These are phyloP conservation scores for Aspergillus sclerotioniger DNA, from an alignment of 495 filamentous ascomycete genomes.

Conservation along the genomic window DNA sequence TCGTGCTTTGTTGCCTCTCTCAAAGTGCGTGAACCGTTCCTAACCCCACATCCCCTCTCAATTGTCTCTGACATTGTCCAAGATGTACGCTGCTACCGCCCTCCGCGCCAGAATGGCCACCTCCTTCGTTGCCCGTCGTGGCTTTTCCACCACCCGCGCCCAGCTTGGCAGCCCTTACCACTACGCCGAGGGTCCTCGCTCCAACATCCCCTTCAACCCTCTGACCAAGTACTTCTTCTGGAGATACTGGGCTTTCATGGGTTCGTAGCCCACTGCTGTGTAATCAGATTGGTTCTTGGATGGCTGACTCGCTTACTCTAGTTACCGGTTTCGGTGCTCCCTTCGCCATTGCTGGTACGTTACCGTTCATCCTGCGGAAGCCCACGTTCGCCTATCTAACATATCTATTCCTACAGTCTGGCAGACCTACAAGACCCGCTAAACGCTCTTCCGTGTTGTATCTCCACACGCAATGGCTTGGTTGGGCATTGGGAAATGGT, in stretches of 20 bases:
- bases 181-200: conserved; percentile 93
- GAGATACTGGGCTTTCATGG: conserved; percentile 79
- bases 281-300: conserved; percentile 10
- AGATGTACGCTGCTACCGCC: conserved; percentile 87
- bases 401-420: conserved; percentile 58
- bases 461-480: conserved; percentile 20
- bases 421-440: conserved; percentile 75
- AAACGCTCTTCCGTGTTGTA: conserved; percentile 23
- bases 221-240: conserved; percentile 77
- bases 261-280: conserved; percentile 44
- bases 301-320: conserved; percentile 41
- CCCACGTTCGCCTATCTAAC: conserved; percentile 22
- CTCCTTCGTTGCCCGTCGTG: conserved; percentile 77
- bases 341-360: conserved; percentile 80
- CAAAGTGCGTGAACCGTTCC: conserved; percentile 32
- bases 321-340: conserved; percentile 74
- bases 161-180: conserved; percentile 90
- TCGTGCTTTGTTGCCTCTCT: conserved; percentile 29
- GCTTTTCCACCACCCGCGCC: conserved; percentile 86
- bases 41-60: background rate
- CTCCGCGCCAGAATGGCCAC: conserved; percentile 64
- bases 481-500: conserved; percentile 20
- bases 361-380: conserved; percentile 9
- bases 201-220: conserved; percentile 96
- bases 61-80: conserved; percentile 16